phyloP scores from a whole-genome alignment of 2,329 filamentous ascomycete species.

The Chaetomium strumarium region DNA sequence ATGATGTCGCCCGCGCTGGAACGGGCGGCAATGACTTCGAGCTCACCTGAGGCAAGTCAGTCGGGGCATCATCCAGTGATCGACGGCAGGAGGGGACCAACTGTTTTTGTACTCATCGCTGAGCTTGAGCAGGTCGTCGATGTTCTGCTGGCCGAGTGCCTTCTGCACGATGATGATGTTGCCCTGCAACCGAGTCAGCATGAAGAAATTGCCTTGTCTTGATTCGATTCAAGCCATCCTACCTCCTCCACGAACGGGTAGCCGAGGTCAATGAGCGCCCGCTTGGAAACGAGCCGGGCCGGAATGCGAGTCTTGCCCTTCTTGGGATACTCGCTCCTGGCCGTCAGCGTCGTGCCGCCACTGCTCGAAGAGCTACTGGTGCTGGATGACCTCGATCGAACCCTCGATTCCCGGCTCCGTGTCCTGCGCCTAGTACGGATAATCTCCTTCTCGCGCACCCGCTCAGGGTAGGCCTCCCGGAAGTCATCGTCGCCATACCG shows the following conservation, averaged over 20 bases:
- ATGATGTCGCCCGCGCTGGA: conserved; percentile 42
- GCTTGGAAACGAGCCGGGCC: conserved; percentile 68
- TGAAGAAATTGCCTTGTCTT: neutral
- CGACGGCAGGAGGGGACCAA: conserved; percentile 24
- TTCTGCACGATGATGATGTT: conserved; percentile 75
- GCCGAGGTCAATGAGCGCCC: conserved; percentile 74
- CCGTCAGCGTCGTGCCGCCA: conserved; percentile 42
- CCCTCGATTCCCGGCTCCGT: conserved; percentile 34
- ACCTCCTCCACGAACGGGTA: conserved; percentile 88
- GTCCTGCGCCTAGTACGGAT: conserved; percentile 43
- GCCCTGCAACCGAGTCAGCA: conserved; percentile 52
- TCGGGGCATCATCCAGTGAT: neutral
- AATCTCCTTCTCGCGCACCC: conserved; percentile 57
- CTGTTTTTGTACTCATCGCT: conserved; percentile 70
- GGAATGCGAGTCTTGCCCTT: conserved; percentile 90
- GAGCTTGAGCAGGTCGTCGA: conserved; percentile 79
- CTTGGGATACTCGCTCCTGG: conserved; percentile 63
- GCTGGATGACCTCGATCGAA: conserved; percentile 39
- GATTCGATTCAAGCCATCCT: conserved; percentile 27
- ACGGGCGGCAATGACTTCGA: conserved; percentile 40
- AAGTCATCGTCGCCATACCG: conserved; percentile 68
- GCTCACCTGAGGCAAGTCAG: conserved; percentile 33
- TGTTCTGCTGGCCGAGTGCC: conserved; percentile 83
- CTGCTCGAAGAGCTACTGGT: conserved; percentile 41
- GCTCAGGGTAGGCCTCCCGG: conserved; percentile 49